Conservation (phyloP, 75 land plant genomes). For the Isoetes taiwanensis region DNA sequence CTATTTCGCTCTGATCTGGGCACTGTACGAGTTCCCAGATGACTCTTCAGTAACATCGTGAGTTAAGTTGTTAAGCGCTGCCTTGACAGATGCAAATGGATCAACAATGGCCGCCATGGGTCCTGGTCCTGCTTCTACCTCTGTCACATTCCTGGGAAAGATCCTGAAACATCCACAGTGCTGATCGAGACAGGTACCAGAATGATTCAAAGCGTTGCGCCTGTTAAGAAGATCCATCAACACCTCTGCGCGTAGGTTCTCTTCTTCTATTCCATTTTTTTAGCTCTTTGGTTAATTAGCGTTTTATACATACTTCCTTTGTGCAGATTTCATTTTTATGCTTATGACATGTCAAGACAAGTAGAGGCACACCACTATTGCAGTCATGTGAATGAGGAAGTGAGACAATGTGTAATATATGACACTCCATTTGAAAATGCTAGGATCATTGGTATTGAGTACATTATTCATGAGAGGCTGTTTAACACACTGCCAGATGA, state of each 20-base stretch:
- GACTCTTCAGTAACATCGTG: too few species aligned
- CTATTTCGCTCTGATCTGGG: too few species aligned
- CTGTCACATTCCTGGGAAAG: slow-evolving; percentile 72
- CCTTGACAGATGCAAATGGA: too few species aligned
- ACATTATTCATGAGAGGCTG: slow-evolving; percentile 54
- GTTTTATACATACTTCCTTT: too few species aligned
- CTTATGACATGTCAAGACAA: slow-evolving; percentile 72
- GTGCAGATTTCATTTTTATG: slow-evolving; percentile 73
- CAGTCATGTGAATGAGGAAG: slow-evolving; percentile 68
- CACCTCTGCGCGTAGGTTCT: slow-evolving; percentile 89
- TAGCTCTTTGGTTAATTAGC: too few species aligned
- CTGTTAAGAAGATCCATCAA: slow-evolving; percentile 63
- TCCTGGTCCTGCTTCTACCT: too few species aligned
- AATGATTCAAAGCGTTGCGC: slow-evolving; percentile 50
- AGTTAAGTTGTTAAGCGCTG: too few species aligned
- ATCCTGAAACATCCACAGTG: slow-evolving; percentile 31
- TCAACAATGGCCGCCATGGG: too few species aligned
- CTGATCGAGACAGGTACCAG: slow-evolving; percentile 44
- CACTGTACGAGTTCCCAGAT: too few species aligned
- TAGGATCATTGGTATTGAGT: slow-evolving; percentile 74
- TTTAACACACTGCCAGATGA: slow-evolving; percentile 58
- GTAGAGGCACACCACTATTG: slow-evolving; percentile 91
- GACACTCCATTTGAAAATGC: slow-evolving; percentile 48
- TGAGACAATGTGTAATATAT: slow-evolving; percentile 81
- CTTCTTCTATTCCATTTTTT: too few species aligned